Conservation (phyloP, 306 rosid species). For the Biancaea sappan region DNA sequence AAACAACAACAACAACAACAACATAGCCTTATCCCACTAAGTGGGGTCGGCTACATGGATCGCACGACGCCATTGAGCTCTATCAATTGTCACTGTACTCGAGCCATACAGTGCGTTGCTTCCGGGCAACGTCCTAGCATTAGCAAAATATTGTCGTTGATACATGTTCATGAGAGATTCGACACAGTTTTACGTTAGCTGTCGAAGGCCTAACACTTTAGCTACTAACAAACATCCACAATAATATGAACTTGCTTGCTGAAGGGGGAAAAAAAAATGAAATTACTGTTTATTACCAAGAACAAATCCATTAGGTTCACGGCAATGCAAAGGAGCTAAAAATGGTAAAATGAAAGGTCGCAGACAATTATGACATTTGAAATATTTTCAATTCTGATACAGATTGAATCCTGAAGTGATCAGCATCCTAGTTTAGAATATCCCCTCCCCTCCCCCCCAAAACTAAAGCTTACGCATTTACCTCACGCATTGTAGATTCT, state of each 20-base stretch:
- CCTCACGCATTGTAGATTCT: background rate
- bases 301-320: background rate
- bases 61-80: no score
- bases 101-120: no score
- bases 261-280: background rate
- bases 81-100: no score
- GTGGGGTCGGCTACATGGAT: no score
- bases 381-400: background rate
- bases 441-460: no score
- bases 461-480: slow-evolving; percentile 3
- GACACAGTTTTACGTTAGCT: no score
- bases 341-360: background rate
- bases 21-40: no score
- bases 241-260: background rate
- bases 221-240: background rate
- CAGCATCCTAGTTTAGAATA: background rate
- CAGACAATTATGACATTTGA: background rate
- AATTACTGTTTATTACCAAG: slow-evolving; percentile 2
- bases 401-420: slow-evolving; percentile 5
- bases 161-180: no score
- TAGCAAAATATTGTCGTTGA: no score
- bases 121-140: no score
- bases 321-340: background rate
- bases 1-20: no score
- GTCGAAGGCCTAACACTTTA: no score